Conservation (phyloP, 2,329 filamentous ascomycete genomes). For the Curvularia sp. region DNA sequence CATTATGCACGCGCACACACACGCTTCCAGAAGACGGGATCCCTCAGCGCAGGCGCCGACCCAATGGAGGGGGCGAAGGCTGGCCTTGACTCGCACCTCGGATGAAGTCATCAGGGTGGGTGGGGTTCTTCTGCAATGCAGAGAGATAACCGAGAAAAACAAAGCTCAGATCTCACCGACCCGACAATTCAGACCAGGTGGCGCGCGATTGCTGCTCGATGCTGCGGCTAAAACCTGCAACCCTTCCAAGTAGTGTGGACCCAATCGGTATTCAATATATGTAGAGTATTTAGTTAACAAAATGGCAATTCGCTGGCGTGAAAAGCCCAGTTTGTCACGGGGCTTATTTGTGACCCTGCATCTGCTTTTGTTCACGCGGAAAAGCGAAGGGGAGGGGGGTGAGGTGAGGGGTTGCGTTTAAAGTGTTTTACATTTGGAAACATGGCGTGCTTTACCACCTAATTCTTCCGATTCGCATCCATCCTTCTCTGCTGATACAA, state of each 20-base stretch:
- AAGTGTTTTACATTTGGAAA: not conserved
- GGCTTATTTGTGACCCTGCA: not conserved
- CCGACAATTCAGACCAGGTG: constrained; percentile 13
- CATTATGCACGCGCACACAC: constrained; percentile 1
- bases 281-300: constrained; percentile 10
- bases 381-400: too few species aligned
- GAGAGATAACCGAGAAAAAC: constrained; percentile 19
- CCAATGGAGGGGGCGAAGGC: constrained; percentile 22
- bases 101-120: constrained; percentile 27
- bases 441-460: not conserved
- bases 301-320: not conserved
- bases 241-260: not conserved
- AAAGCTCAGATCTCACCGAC: constrained; percentile 19
- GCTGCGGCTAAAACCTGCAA: constrained; percentile 16
- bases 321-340: not conserved
- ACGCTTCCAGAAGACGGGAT: constrained; percentile 5
- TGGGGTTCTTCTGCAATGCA: not conserved
- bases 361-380: not conserved
- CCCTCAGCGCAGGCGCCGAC: constrained; percentile 11
- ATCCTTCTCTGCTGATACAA: not conserved
- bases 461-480: not conserved
- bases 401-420: not conserved
- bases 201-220: constrained; percentile 10
- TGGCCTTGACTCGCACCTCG: constrained; percentile 5
- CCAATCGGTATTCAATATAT: constrained; percentile 27